Evolutionary conservation across 352 stramenopile genomes (phyloP).

Genomic region (Globisporangium carolinianum): DNA sequence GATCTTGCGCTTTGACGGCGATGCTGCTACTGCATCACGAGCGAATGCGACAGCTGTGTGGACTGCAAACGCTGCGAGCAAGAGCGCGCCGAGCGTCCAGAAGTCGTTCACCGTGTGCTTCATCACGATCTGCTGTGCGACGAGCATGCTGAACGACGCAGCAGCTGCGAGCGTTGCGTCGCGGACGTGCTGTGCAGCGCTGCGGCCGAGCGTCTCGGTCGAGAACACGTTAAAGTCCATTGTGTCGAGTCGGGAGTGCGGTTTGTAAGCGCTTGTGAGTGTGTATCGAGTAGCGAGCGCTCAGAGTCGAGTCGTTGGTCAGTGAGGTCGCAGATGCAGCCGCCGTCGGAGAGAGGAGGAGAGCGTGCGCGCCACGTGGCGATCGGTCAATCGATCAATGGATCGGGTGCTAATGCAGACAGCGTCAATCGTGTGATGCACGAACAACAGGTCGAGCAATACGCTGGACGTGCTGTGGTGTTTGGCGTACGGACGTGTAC

Average conservation of each 20-base stretch:
- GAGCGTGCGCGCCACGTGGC: neutral
- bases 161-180: conserved; percentile 10
- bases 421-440: no score
- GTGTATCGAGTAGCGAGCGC: neutral
- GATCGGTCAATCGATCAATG: neutral
- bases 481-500: no score
- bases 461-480: neutral
- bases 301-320: no score
- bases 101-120: conserved; percentile 26
- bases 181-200: conserved; percentile 11
- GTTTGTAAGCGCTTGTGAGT: neutral
- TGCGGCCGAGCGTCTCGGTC: conserved; percentile 6
- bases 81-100: conserved; percentile 21
- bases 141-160: conserved; percentile 13
- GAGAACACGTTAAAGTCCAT: conserved; percentile 16
- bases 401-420: no score
- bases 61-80: conserved; percentile 20
- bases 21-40: neutral
- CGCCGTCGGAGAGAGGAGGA: conserved; percentile 7
- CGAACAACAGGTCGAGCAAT: no score
- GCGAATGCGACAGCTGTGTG: conserved; percentile 4
- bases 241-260: neutral
- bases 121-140: conserved; percentile 14
- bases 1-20: neutral
- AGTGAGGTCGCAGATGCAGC: neutral